phyloP scores from a whole-genome alignment of 2,329 filamentous ascomycete species.

The Botrytis tulipae region DNA sequence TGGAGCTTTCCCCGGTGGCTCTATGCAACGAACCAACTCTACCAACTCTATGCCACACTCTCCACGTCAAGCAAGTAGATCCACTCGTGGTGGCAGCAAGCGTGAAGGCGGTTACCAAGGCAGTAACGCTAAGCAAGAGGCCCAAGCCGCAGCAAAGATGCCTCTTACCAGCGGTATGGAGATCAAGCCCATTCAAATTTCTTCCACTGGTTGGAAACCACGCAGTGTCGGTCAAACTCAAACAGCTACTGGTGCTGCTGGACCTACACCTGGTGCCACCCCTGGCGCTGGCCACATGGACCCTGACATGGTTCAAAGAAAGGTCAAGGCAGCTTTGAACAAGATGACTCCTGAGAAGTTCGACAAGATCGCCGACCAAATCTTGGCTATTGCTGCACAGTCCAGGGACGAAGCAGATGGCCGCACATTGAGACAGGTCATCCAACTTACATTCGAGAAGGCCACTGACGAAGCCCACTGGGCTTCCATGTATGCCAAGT shows the following conservation, averaged over 20 bases:
- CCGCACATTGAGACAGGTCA: slow-evolving; percentile 92
- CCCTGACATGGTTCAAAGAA: slow-evolving; percentile 92
- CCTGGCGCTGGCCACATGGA: slow-evolving; percentile 63
- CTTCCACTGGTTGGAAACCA: slow-evolving; percentile 86
- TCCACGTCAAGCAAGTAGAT: slow-evolving; percentile 62
- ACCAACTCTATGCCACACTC: slow-evolving; percentile 67
- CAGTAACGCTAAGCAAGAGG: slow-evolving; percentile 52
- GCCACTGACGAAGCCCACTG: slow-evolving; percentile 97
- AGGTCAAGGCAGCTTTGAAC: slow-evolving; percentile 97
- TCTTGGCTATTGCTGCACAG: slow-evolving; percentile 86
- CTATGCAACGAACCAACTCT: slow-evolving; percentile 59
- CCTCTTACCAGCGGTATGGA: slow-evolving; percentile 83
- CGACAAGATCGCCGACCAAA: slow-evolving; percentile 90
- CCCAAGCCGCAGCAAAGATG: slow-evolving; percentile 79
- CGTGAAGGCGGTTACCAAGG: slow-evolving; percentile 49
- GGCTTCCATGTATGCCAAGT: slow-evolving; percentile 98
- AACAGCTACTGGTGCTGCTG: slow-evolving; percentile 41
- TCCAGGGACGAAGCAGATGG: slow-evolving; percentile 95
- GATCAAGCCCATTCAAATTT: slow-evolving; percentile 72
- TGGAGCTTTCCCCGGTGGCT: slow-evolving; percentile 60
- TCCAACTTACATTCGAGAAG: slow-evolving; percentile 98
- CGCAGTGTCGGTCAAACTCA: slow-evolving; percentile 58
- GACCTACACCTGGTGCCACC: slow-evolving; percentile 46
- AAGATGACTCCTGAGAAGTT: slow-evolving; percentile 99
- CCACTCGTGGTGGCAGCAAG: slow-evolving; percentile 63